Conservation (phyloP, 306 rosid species). For the Vicia sativa region DNA sequence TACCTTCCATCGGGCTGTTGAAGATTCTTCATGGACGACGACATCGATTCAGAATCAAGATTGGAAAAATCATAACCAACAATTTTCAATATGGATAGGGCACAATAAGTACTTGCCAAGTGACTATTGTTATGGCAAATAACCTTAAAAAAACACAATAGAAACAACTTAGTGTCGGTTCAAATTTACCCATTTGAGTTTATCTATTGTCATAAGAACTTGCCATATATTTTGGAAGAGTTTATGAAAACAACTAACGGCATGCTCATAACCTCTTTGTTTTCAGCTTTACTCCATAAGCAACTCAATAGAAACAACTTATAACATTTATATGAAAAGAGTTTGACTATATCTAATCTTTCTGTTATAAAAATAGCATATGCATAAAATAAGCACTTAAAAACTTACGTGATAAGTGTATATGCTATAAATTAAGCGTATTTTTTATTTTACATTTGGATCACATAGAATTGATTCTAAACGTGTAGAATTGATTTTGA, state of each 20-base stretch:
- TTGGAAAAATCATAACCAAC: conserved; percentile 68
- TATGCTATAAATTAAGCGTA: neutral
- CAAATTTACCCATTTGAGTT: neutral
- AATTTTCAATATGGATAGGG: conserved; percentile 75
- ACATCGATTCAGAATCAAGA: conserved; percentile 54
- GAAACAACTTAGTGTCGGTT: conserved; percentile 1
- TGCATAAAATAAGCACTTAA: neutral
- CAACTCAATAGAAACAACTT: too few relatives aligned
- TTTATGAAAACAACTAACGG: too few relatives aligned
- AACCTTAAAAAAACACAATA: conserved; percentile 49
- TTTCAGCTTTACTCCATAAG: neutral
- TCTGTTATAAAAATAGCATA: neutral
- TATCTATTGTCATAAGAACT: neutral
- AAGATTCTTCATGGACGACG: conserved; percentile 80
- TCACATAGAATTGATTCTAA: too few relatives aligned
- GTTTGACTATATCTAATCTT: too few relatives aligned
- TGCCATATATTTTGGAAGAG: neutral
- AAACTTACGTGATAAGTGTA: neutral
- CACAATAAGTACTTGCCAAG: conserved; percentile 91
- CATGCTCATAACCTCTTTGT: neutral
- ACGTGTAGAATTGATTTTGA: too few relatives aligned
- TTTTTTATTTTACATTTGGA: too few relatives aligned
- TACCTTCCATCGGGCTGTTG: conserved; percentile 99
- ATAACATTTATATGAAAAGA: neutral
- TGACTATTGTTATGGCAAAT: conserved; percentile 64